Evolutionary conservation across 179 eudicot species (phyloP).

Genomic region (Monotropa hypopitys): DNA sequence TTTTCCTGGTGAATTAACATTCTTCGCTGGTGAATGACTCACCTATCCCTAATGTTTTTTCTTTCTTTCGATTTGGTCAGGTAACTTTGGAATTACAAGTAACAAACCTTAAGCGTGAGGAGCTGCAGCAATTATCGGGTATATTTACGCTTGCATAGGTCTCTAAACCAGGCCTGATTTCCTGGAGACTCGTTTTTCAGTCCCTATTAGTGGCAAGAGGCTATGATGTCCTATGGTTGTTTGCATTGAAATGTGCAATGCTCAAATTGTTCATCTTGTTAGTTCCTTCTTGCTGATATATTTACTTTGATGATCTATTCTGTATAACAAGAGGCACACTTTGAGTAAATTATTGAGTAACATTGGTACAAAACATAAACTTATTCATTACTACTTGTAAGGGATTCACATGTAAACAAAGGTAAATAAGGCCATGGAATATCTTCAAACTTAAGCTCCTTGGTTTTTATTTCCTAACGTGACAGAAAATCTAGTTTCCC

Average conservation of each 20-base stretch:
- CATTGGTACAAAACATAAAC: not conserved
- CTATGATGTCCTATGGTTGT: not conserved
- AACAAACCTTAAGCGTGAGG: slow-evolving; percentile 37
- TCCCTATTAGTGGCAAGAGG: not conserved
- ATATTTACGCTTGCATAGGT: slow-evolving; percentile 37
- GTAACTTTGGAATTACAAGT: slow-evolving; percentile 64
- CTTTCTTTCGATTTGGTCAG: slow-evolving; percentile 20
- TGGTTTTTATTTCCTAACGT: slow-evolving; percentile 10
- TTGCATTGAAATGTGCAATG: not conserved
- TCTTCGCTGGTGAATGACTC: not conserved
- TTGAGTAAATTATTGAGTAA: not conserved
- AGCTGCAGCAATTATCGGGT: slow-evolving; percentile 32
- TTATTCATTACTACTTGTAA: not conserved
- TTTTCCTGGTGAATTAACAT: not conserved
- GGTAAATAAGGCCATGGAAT: not conserved
- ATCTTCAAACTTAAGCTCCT: not conserved
- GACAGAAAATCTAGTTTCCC: slow-evolving; percentile 31
- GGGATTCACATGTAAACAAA: not conserved
- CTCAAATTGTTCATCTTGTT: not conserved
- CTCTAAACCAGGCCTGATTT: not conserved
- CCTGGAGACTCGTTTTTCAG: not conserved
- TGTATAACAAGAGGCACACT: not conserved
- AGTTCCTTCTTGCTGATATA: not conserved
- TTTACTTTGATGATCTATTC: not conserved
- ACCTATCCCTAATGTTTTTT: not conserved